Percentiles rank a stretch among this genome's conserved stretches.
phyloP scores from a whole-genome alignment of 768 basidiomycete genomes.

The Russula ochroleuca region DNA sequence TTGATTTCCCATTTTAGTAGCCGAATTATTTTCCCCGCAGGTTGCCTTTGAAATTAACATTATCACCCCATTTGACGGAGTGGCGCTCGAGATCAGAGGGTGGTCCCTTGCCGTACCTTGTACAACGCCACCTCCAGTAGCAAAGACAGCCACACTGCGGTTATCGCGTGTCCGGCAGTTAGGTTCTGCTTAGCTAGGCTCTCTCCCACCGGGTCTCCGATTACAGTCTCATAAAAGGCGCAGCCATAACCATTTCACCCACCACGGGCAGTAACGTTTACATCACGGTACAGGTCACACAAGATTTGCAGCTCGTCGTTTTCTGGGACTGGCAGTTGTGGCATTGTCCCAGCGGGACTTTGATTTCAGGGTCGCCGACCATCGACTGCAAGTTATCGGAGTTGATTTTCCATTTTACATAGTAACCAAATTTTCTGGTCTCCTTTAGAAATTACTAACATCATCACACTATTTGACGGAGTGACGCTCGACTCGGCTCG shows the following conservation, averaged over 20 bases:
- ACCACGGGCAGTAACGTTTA: conserved; percentile 86
- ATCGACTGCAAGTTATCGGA: too few relatives aligned
- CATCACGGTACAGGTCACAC: conserved; percentile 84
- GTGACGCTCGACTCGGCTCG: too few relatives aligned
- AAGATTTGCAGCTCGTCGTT: conserved; percentile 83
- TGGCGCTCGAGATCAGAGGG: conserved; percentile 90
- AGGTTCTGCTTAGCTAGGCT: conserved; percentile 40
- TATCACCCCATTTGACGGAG: conserved; percentile 85
- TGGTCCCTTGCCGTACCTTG: conserved; percentile 72
- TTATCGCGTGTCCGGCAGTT: conserved; percentile 31
- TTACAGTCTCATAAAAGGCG: conserved; percentile 40
- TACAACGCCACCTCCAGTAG: conserved; percentile 30
- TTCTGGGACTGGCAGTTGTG: conserved; percentile 63
- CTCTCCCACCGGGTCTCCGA: conserved; percentile 69
- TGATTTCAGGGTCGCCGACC: conserved; percentile 72
- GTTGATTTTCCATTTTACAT: too few relatives aligned
- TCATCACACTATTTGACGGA: too few relatives aligned
- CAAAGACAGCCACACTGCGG: conserved; percentile 28
- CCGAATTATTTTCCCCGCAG: conserved; percentile 37
- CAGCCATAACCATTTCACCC: conserved; percentile 81
- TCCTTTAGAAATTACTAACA: too few relatives aligned
- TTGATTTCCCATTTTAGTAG: not conserved
- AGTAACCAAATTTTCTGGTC: too few relatives aligned
- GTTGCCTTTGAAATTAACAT: conserved; percentile 85
- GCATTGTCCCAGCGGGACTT: conserved; percentile 55